Conservation (phyloP, 371 early-diverging fungal species). For the Choanephora cucurbitarum region DNA sequence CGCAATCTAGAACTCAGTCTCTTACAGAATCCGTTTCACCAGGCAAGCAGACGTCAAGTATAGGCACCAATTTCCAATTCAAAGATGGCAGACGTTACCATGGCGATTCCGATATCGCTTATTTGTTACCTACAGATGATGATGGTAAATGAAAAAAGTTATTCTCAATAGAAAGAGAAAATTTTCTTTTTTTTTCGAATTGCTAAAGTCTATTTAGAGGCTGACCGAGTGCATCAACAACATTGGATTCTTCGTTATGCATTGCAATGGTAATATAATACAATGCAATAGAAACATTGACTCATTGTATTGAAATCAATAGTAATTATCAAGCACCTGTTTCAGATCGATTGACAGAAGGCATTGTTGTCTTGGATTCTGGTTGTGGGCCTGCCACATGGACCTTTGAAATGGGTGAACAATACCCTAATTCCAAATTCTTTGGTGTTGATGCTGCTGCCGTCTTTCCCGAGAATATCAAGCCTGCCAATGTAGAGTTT, state of each 20-base stretch:
- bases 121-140: slow-evolving; percentile 52
- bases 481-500: slow-evolving; percentile 25
- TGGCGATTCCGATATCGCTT: slow-evolving; percentile 37
- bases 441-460: slow-evolving; percentile 41
- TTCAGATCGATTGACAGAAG: slow-evolving; percentile 14
- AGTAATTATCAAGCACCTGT: slow-evolving; percentile 27
- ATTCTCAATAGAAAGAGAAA: no score
- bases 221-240: slow-evolving; percentile 27
- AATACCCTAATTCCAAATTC: slow-evolving; percentile 39
- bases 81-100: slow-evolving; percentile 49
- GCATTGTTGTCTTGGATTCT: slow-evolving; percentile 21
- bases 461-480: slow-evolving; percentile 17
- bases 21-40: background rate
- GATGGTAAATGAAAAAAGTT: slow-evolving; percentile 21
- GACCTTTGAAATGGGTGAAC: slow-evolving; percentile 42
- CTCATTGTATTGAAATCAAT: background rate
- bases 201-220: slow-evolving; percentile 11
- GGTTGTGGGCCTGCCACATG: slow-evolving; percentile 29
- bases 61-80: slow-evolving; percentile 17
- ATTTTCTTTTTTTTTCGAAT: background rate
- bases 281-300: background rate
- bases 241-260: slow-evolving; percentile 29
- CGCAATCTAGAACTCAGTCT: background rate
- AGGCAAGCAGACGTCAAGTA: background rate
- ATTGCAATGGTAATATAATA: slow-evolving; percentile 18